A percentile compares a stretch with the other conserved stretches of the same genome.
These are phyloP conservation scores for Mycena sanguinolenta DNA, from an alignment of 768 basidiomycete genomes.

Conservation along the genomic window DNA sequence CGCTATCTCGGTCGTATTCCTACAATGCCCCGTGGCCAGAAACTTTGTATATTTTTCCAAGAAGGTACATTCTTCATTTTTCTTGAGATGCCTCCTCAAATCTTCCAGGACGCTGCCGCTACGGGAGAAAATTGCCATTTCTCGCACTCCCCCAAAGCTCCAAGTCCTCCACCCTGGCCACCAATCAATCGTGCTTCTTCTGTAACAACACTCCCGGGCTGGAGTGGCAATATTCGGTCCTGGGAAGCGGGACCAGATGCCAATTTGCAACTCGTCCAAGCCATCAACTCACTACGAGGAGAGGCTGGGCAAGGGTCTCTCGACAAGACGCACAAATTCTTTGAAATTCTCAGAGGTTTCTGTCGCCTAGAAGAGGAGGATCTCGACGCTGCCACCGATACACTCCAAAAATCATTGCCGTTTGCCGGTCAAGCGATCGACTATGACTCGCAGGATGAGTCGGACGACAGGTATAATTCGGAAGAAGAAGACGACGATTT, in stretches of 20 bases:
- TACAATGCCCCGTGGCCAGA: conserved; percentile 7
- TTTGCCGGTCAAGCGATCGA: conserved; percentile 2
- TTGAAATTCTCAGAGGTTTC: not conserved
- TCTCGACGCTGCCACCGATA: conserved; percentile 4
- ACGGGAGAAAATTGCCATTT: conserved; percentile 19
- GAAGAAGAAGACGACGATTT: conserved; percentile 23
- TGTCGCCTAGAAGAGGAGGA: no score
- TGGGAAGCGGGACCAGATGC: not conserved
- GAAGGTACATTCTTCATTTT: conserved; percentile 3
- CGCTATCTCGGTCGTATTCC: no score
- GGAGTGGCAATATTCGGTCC: not conserved
- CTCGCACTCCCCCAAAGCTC: not conserved
- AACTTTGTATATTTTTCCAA: conserved; percentile 16
- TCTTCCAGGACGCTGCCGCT: conserved; percentile 18
- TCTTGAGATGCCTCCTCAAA: not conserved
- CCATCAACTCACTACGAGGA: conserved; percentile 18
- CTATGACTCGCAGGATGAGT: not conserved
- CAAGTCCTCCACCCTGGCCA: not conserved
- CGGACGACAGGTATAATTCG: conserved; percentile 1
- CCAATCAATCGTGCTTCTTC: not conserved
- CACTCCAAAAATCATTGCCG: not conserved
- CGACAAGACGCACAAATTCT: not conserved
- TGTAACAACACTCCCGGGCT: not conserved
- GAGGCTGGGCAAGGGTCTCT: conserved; percentile 11
- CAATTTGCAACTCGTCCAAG: conserved; percentile 11